These are phyloP conservation scores for Chlamydomonas schloesseri DNA, from an alignment of 139 green algal species.

Conservation along the genomic window DNA sequence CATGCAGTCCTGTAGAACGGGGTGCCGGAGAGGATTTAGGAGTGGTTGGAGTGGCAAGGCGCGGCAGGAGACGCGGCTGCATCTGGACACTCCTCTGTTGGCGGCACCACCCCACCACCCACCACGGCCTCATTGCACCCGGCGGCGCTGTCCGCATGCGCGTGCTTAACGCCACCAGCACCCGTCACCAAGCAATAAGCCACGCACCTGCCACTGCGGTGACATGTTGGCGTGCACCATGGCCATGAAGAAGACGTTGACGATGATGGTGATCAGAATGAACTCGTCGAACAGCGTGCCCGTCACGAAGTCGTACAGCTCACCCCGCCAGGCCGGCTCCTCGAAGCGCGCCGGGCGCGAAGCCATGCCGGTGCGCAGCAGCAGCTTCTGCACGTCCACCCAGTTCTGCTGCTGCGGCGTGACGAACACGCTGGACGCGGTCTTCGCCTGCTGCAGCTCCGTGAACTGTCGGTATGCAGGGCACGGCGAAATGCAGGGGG, in stretches of 20 bases:
- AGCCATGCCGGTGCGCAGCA: constrained; percentile 23
- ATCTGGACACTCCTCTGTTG: no score
- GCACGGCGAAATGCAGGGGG: not conserved
- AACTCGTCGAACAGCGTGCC: constrained; percentile 8
- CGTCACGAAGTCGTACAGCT: constrained; percentile 2
- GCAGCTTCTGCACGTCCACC: constrained; percentile 45
- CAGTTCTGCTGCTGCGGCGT: constrained; percentile 23
- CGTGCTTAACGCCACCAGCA: no score
- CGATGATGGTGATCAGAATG: constrained; percentile 35
- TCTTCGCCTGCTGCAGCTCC: constrained; percentile 69
- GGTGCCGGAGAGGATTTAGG: no score
- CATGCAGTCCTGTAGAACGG: not conserved
- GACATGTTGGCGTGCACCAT: constrained; percentile 47
- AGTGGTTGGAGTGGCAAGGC: no score
- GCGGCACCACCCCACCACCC: no score
- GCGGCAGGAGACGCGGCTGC: no score
- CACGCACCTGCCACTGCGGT: constrained; percentile 11
- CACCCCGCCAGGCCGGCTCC: not conserved
- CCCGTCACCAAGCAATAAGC: not conserved
- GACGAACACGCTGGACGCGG: not conserved
- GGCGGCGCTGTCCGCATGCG: no score
- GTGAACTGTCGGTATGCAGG: constrained; percentile 69
- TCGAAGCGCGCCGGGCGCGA: not conserved
- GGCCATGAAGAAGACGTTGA: constrained; percentile 54
- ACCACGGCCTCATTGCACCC: no score